Evolutionary conservation across 2,329 filamentous ascomycete genomes (phyloP), one percentile per base, ranked within the genome.

Genomic region (Trichoderma hamatum): DNA sequence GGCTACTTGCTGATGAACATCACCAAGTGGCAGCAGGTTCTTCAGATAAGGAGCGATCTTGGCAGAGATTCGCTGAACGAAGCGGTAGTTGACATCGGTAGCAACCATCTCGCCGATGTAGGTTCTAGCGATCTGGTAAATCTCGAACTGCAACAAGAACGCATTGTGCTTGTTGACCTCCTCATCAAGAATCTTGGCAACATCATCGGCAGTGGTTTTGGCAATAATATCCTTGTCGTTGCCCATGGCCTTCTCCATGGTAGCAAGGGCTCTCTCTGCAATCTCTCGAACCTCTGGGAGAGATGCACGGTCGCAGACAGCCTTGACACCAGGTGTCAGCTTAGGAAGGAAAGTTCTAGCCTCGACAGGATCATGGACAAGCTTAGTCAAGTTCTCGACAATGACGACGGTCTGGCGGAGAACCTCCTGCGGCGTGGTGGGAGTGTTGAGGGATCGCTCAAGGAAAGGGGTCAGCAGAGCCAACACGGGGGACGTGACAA

Each of bases 311-410:
- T 96, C 90, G 73, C 90, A 89, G 69, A 99, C 95, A 67, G 86
- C 87, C 84, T 97, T 93, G 58, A 99, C 92, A 87, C 96, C 96
- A 54, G 96, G 96, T 77, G 92, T 92, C 64, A 99, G 85, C 82
- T 97, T 97, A 63, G 96, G 96, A 78, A 99, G 82, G 86, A 99
- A 99, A 68, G 93, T 93, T 73, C 96, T 88, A 39, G 96, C 96
- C 84, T 99, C 96, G 70, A 97, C 89, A 16, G 96, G 96, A 79
- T 90, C 94, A 80, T 99, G 96, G 32, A 99, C 96, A 36, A 99
- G 89, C 84, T 97, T 98, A 71, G 96, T 99, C 83, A 99, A 84
- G 83, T 99, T 99, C 83, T 99, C 96, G 24, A 96, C 92, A 63
- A 99, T 96, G 67, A 99, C 94, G 34, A 97, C 94, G 3, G 96